Conservation (phyloP, 2,329 filamentous ascomycete genomes). For the Drechslera avenae region DNA sequence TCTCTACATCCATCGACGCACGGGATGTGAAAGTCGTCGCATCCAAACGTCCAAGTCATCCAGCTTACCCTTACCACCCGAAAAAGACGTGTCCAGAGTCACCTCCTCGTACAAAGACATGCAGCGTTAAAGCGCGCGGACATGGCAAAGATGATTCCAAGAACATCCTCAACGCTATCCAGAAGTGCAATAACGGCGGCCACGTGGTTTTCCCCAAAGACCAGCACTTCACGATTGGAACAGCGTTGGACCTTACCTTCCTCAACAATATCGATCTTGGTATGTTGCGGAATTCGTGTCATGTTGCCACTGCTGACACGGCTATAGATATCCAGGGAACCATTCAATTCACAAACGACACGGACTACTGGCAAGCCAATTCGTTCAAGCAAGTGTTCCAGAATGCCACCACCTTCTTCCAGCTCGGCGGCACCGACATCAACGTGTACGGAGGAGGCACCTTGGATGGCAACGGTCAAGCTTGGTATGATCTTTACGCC, state of each 20-base stretch:
- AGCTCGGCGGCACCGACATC: constrained; percentile 68
- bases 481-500: constrained; percentile 68
- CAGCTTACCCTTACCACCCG: constrained; percentile 44
- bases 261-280: constrained; percentile 67
- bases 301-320: constrained; percentile 1
- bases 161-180: constrained; percentile 60
- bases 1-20: constrained; percentile 25
- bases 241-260: constrained; percentile 68
- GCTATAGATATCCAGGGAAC: constrained; percentile 61
- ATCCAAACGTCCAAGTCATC: constrained; percentile 42
- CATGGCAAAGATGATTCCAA: constrained; percentile 56
- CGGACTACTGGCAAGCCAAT: constrained; percentile 70
- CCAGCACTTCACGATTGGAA: constrained; percentile 65
- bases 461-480: constrained; percentile 68
- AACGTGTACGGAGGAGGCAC: constrained; percentile 70
- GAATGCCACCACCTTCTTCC: constrained; percentile 70
- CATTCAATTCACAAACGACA: constrained; percentile 68
- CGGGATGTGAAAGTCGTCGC: constrained; percentile 11
- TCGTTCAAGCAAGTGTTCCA: constrained; percentile 69
- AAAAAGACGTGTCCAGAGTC: constrained; percentile 43
- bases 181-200: constrained; percentile 67
- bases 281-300: constrained; percentile 20
- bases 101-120: constrained; percentile 45
- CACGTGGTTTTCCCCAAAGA: constrained; percentile 63
- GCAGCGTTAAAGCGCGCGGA: constrained; percentile 47